Conservation (phyloP, 1,284 basidiomycete genomes). For the Farysia itapuensis region DNA sequence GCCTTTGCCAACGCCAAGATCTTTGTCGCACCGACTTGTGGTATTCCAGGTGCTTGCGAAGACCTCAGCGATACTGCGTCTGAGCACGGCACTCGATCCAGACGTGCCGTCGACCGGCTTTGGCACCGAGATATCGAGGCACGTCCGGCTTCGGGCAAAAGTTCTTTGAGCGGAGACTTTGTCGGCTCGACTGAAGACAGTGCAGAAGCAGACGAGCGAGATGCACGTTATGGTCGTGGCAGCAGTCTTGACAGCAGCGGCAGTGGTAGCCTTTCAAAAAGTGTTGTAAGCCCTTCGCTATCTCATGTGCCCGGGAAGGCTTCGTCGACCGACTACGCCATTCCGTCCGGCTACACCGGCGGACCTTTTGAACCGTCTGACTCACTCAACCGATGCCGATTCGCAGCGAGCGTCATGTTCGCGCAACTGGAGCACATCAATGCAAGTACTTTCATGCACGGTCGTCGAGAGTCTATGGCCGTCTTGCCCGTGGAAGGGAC, state of each 20-base stretch:
- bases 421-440: constrained; percentile 28
- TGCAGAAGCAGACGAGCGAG: constrained; percentile 1
- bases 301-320: constrained; percentile 1
- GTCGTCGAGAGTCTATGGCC: constrained; percentile 28
- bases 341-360: constrained; percentile 34
- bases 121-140: constrained; percentile 32
- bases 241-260: constrained; percentile 26
- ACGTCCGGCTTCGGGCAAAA: constrained; percentile 14
- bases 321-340: constrained; percentile 13
- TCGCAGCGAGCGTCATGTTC: constrained; percentile 43
- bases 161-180: neutral
- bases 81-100: constrained; percentile 6
- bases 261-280: constrained; percentile 17
- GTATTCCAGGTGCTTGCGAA: constrained; percentile 42
- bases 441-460: constrained; percentile 25
- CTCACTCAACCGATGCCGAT: constrained; percentile 41
- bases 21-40: constrained; percentile 48
- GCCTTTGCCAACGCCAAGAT: constrained; percentile 49
- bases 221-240: constrained; percentile 9
- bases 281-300: constrained; percentile 10
- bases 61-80: constrained; percentile 29
- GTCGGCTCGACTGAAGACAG: constrained; percentile 9
- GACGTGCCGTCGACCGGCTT: constrained; percentile 13
- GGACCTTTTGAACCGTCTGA: constrained; percentile 43
- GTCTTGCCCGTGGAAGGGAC: constrained; percentile 12